Conservation (phyloP, 805 yeast genomes). For the Candida parachauliodes region DNA sequence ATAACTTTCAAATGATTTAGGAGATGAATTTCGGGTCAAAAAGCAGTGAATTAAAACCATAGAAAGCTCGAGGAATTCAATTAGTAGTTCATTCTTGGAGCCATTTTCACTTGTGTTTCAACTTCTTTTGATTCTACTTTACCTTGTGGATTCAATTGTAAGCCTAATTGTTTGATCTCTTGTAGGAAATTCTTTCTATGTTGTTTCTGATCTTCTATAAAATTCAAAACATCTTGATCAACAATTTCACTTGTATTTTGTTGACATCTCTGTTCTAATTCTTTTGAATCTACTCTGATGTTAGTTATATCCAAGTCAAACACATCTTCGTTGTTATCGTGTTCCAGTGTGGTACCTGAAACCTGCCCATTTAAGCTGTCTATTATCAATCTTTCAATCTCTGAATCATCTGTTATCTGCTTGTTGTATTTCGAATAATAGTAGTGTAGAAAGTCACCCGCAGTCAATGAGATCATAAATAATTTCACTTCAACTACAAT, state of each 20-base stretch:
- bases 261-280: background rate
- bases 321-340: too few relatives aligned
- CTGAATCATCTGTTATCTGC: too few relatives aligned
- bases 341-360: too few relatives aligned
- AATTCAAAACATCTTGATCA: background rate
- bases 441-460: background rate
- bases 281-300: background rate
- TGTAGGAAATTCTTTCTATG: background rate
- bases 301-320: background rate
- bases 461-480: background rate
- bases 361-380: too few relatives aligned
- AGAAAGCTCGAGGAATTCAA: background rate
- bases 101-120: too few relatives aligned
- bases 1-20: too few relatives aligned
- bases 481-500: too few relatives aligned
- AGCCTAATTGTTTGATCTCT: slow-evolving; percentile 1
- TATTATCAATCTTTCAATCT: too few relatives aligned
- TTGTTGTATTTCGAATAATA: too few relatives aligned
- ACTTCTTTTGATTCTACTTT: too few relatives aligned
- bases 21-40: too few relatives aligned
- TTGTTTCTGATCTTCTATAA: background rate
- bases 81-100: background rate
- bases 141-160: background rate
- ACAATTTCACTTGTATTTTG: background rate
- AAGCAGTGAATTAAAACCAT: background rate